These are phyloP conservation scores for Beverwykella pulmonaria DNA, from an alignment of 495 filamentous ascomycete species.

Conservation along the genomic window DNA sequence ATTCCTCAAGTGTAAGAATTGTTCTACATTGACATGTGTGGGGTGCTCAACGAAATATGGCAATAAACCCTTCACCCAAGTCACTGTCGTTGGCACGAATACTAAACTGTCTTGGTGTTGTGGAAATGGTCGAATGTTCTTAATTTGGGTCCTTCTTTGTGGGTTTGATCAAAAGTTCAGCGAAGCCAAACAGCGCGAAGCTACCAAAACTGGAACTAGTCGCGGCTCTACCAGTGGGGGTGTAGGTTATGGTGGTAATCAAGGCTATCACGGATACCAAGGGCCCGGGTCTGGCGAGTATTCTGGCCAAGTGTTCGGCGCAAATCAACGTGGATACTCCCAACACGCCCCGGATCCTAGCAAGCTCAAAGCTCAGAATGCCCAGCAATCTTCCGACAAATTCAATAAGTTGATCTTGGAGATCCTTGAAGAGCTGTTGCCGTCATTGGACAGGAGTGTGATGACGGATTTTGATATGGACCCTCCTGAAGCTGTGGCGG, in stretches of 20 bases:
- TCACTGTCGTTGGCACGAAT: background rate
- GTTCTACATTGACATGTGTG: slow-evolving; percentile 4
- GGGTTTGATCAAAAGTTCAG: slow-evolving; percentile 36
- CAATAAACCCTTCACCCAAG: background rate
- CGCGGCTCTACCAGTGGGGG: slow-evolving; percentile 15
- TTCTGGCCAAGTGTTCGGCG: background rate
- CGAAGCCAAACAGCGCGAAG: slow-evolving; percentile 12
- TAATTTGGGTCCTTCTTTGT: slow-evolving; percentile 40
- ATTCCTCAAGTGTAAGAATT: slow-evolving; percentile 8
- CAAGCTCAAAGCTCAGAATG: slow-evolving; percentile 21
- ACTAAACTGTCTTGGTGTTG: slow-evolving; percentile 37
- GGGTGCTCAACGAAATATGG: background rate
- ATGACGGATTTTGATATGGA: slow-evolving; percentile 35
- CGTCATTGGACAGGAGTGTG: slow-evolving; percentile 10
- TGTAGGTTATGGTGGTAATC: background rate
- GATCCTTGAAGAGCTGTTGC: slow-evolving; percentile 31
- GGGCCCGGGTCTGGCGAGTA: no score
- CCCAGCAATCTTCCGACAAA: slow-evolving; percentile 15
- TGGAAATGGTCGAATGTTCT: slow-evolving; percentile 30
- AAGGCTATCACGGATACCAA: no score
- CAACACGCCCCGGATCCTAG: background rate
- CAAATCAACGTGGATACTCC: background rate
- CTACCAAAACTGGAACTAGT: slow-evolving; percentile 10
- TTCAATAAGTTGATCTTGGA: slow-evolving; percentile 20
- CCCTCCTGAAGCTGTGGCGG: slow-evolving; percentile 31